Evolutionary conservation across 108 stramenopile genomes (phyloP), one percentile per base, ranked within the genome.

Genomic region (Discostella pseudostelligera): DNA sequence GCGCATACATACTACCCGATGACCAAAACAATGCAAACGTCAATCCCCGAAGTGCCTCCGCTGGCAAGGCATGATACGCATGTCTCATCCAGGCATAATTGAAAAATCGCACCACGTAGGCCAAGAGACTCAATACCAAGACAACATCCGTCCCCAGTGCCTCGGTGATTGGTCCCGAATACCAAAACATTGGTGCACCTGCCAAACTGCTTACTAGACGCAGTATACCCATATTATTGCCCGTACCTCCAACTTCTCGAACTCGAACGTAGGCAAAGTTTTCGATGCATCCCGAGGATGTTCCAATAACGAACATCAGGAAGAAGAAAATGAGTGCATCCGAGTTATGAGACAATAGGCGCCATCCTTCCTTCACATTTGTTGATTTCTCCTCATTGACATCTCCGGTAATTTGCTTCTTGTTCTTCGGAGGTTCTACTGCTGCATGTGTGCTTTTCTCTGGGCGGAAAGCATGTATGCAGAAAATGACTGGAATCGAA

Each of bases 251-350:
- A 0, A 97, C 92, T 67, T 97, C 92, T 36, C 91, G 64, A 14
- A 97, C 83, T 1, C 95, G 89, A 21, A 96, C 92, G 66, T 97
- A 97, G 4, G 97, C 97, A 83, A 97, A 97, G 79, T 97, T 97
- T 72, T 97, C 97, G 76, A 97, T 94, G 42, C 90, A 82, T 3
- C 97, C 97, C 57, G 90, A 92, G 17, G 87, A 87, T 26, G 88
- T 78, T 29, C 96, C 96, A 17, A 95, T 90, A 9, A 92, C 84
- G 35, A 92, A 83, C 10, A 95, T 89, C 13, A 95, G 71, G 48
- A 87, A 88, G 76, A 95, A 95, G 67, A 95, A 95, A 12, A 95
- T 78, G 19, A 94, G 26, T 1, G 93, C 94, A 65, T 97, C 94
- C n/a, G 84, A 73, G 70, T 94, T 90, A 20, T 82, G 76, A 49